A percentile compares a stretch with the other conserved stretches of the same genome.
phyloP scores from a whole-genome alignment of 2,329 filamentous ascomycete genomes.

The Sporothrix inflata region DNA sequence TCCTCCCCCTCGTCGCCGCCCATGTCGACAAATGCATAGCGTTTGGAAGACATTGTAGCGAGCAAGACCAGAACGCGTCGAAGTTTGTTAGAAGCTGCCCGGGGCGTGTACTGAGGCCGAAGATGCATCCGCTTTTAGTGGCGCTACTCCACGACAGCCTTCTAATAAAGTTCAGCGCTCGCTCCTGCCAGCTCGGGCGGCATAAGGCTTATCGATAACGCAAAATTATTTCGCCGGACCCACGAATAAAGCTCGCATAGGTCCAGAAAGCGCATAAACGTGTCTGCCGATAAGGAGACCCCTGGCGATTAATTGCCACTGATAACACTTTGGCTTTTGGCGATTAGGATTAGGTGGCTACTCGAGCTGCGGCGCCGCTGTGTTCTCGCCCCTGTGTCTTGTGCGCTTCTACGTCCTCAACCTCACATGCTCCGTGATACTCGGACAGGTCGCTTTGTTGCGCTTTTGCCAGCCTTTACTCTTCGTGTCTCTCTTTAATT shows the following conservation, averaged over 20 bases:
- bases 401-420: neutral
- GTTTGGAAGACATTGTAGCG: constrained; percentile 51
- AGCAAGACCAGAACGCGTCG: too few relatives aligned
- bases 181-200: neutral
- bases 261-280: neutral
- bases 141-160: neutral
- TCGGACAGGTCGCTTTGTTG: neutral
- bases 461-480: neutral
- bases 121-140: neutral
- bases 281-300: constrained; percentile 9
- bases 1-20: constrained; percentile 57
- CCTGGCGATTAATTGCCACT: constrained; percentile 20
- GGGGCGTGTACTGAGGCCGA: neutral
- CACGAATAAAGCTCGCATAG: neutral
- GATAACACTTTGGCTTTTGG: constrained; percentile 26
- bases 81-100: neutral
- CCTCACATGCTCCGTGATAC: neutral
- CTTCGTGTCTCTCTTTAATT: constrained; percentile 11
- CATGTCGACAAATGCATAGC: constrained; percentile 70
- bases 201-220: constrained; percentile 31
- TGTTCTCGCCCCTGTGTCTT: neutral
- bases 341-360: constrained; percentile 28
- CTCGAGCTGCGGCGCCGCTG: neutral
- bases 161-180: neutral
- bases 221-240: constrained; percentile 29